A percentile compares a stretch with the other conserved stretches of the same genome.
These are phyloP conservation scores for Penicillium sp. DNA, from an alignment of 2,329 filamentous ascomycete species.

Conservation along the genomic window DNA sequence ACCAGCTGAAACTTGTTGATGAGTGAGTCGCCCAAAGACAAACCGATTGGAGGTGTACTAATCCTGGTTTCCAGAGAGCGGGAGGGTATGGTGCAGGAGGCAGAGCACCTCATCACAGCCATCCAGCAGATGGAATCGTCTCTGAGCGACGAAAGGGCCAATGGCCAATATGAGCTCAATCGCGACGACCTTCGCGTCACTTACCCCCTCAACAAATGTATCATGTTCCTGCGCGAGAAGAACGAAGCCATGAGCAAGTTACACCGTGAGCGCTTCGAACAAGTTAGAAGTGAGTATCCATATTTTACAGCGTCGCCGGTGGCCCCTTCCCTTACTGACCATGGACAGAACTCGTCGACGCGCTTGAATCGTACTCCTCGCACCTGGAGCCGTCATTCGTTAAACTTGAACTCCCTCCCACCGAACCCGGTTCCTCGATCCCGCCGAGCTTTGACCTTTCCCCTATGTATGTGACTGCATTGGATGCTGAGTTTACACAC, in stretches of 20 bases:
- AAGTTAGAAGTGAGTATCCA: slow-evolving; percentile 76
- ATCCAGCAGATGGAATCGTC: slow-evolving; percentile 94
- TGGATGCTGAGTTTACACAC: slow-evolving; percentile 87
- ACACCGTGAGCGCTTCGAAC: slow-evolving; percentile 88
- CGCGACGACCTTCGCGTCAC: slow-evolving; percentile 71
- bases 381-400: slow-evolving; percentile 90
- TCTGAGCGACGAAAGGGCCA: slow-evolving; percentile 69
- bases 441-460: slow-evolving; percentile 90
- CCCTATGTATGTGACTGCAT: slow-evolving; percentile 74
- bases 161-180: slow-evolving; percentile 61
- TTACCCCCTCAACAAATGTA: slow-evolving; percentile 75
- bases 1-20: slow-evolving; percentile 79
- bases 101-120: slow-evolving; percentile 73
- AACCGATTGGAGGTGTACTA: slow-evolving; percentile 12
- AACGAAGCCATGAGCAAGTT: slow-evolving; percentile 73
- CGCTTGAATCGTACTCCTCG: slow-evolving; percentile 91
- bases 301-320: neutral
- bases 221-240: slow-evolving; percentile 79
- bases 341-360: slow-evolving; percentile 77
- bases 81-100: slow-evolving; percentile 84
- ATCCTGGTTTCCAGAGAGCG: slow-evolving; percentile 61
- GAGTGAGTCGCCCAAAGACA: slow-evolving; percentile 45
- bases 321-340: slow-evolving; percentile 26
- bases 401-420: slow-evolving; percentile 78
- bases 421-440: slow-evolving; percentile 68